Base-by-base conservation (phyloP, 2,329 filamentous ascomycete species). In the Dothiorella sarmentorum region DNA sequence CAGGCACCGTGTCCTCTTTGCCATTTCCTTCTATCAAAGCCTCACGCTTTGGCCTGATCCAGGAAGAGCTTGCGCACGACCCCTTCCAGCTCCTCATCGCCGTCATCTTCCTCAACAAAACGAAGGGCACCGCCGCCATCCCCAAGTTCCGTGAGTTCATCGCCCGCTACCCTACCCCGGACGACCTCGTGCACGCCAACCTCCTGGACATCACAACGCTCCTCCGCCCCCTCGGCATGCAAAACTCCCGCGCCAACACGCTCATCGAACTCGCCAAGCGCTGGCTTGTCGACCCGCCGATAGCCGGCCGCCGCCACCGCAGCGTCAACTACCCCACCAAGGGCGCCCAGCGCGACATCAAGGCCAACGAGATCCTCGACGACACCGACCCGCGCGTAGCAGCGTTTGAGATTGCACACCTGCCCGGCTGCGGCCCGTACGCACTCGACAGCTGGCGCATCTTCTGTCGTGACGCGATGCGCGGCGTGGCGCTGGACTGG, bases 371-470 rank as follows among this genome's bases (percentile, higher is more conserved):
- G 27, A 20, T 67, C 3, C 29, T 72, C 5, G 78, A 80, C 57
- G 76, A 78, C 15, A 20, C 20, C 4, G 75, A 75, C 40, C 62
- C 66, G 15, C 76, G 79, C 10, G 73, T 76, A 0, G 79, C 82
- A 4, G 82, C 83, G 0, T 95, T 91, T 86, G 92, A 97, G 68
- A 88, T 96, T 61, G 91, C 88, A 0, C 90, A 96, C 71, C 76
- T 97, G 59, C 91, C 90, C 0, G 86, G 90, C 56, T 71, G 81
- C 58, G 91, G 15, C 80, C 13, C 85, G 1, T 97, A 97, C 71
- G 89, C 90, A 0, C 78, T 93, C 49, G 92, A 97, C 72, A 92
- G 88, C 68, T 97, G 91, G 89, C 85, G 92, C 3, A 96, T 97
- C 63, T 97, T 97, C 72, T 96, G 91, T 70, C 84, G 92, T 1